A percentile compares a stretch with the other conserved stretches of the same genome.
Conservation (phyloP, 1,284 basidiomycete species). For the Irpex sp. region DNA sequence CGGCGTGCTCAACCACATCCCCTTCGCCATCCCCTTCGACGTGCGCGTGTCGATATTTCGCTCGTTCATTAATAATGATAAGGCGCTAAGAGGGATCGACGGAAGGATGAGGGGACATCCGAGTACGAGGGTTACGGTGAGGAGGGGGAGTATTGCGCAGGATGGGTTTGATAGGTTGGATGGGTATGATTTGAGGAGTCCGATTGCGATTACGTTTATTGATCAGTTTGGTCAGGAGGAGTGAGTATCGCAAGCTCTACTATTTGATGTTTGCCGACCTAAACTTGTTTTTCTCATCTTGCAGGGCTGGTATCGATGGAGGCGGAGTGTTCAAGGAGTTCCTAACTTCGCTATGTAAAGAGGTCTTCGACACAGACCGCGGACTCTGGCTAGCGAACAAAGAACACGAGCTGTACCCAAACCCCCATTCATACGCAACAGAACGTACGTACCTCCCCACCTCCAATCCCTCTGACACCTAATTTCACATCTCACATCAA, state of each 20-base stretch:
- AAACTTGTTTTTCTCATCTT: slow-evolving; percentile 8
- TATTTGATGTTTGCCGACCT: slow-evolving; percentile 1
- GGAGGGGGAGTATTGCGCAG: slow-evolving; percentile 75
- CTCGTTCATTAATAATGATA: slow-evolving; percentile 72
- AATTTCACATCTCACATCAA: too few relatives aligned
- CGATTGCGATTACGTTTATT: slow-evolving; percentile 85
- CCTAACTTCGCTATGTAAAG: slow-evolving; percentile 85
- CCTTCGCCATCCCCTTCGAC: slow-evolving; percentile 94
- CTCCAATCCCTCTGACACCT: too few relatives aligned
- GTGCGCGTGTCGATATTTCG: slow-evolving; percentile 89
- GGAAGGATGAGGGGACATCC: slow-evolving; percentile 11
- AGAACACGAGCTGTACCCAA: slow-evolving; percentile 93
- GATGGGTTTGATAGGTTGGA: slow-evolving; percentile 85
- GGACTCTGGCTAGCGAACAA: slow-evolving; percentile 91
- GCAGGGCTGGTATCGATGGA: slow-evolving; percentile 87
- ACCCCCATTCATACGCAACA: slow-evolving; percentile 85
- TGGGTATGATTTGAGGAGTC: slow-evolving; percentile 75
- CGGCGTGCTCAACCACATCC: slow-evolving; percentile 92
- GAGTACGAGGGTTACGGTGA: slow-evolving; percentile 55
- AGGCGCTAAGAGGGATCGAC: slow-evolving; percentile 19
- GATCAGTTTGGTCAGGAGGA: slow-evolving; percentile 87
- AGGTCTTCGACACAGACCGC: slow-evolving; percentile 92
- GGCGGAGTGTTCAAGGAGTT: slow-evolving; percentile 99
- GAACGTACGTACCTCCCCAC: slow-evolving; percentile 52
- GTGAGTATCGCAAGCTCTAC: slow-evolving; percentile 38